These are phyloP conservation scores for Phaseolus lunatus DNA, from an alignment of 306 rosid genomes.

Conservation along the genomic window DNA sequence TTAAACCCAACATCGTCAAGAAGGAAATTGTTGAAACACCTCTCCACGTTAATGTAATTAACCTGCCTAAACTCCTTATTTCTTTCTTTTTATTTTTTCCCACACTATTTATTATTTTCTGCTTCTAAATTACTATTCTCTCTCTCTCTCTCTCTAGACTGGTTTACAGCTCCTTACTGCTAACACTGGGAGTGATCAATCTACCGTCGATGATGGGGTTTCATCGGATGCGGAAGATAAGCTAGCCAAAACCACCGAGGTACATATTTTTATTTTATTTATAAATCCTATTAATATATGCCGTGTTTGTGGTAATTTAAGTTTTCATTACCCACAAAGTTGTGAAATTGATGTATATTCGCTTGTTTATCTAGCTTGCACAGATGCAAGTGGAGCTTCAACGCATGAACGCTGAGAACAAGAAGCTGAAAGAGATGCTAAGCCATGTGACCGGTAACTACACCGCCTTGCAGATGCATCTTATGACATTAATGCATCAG, in stretches of 20 bases:
- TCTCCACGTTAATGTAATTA: slow-evolving; percentile 63
- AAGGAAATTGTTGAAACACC: slow-evolving; percentile 59
- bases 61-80: background rate
- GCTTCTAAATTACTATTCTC: background rate
- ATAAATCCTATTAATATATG: background rate
- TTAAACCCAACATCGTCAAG: slow-evolving; percentile 54
- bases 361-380: slow-evolving; percentile 58
- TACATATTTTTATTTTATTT: slow-evolving; percentile 21
- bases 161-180: slow-evolving; percentile 84
- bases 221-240: slow-evolving; percentile 72
- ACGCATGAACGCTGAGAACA: slow-evolving; percentile 80
- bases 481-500: slow-evolving; percentile 64
- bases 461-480: slow-evolving; percentile 79
- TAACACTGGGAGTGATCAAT: slow-evolving; percentile 86
- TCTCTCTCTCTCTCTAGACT: slow-evolving; percentile 54
- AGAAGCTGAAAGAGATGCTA: slow-evolving; percentile 81
- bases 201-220: slow-evolving; percentile 83
- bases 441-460: slow-evolving; percentile 75
- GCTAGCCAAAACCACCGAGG: slow-evolving; percentile 73
- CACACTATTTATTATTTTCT: background rate
- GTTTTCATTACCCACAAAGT: background rate
- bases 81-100: background rate
- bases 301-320: background rate
- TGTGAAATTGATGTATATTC: slow-evolving; percentile 7
- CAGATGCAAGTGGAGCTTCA: slow-evolving; percentile 76